Percentiles rank a stretch among this genome's conserved stretches.
phyloP scores from a whole-genome alignment of 768 basidiomycete genomes.

The Wakefieldia striispora region DNA sequence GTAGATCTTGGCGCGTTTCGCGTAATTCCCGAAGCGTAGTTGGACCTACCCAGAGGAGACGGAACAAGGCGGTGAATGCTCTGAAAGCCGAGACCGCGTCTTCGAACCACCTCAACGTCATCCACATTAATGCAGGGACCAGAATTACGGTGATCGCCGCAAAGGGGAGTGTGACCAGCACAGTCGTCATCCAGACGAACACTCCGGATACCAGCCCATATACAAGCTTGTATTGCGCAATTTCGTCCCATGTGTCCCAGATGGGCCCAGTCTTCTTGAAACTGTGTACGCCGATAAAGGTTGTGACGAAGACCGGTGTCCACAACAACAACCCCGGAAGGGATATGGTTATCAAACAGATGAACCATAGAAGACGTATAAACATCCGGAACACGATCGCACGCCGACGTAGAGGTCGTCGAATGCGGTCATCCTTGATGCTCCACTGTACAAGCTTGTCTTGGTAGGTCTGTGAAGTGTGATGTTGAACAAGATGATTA shows the following conservation, averaged over 20 bases:
- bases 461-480: constrained; percentile 59
- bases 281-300: constrained; percentile 66
- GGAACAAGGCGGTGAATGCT: constrained; percentile 60
- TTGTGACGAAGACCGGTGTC: constrained; percentile 73
- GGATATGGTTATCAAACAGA: constrained; percentile 61
- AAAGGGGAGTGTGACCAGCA: constrained; percentile 62
- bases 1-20: constrained; percentile 52
- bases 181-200: constrained; percentile 56
- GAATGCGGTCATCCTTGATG: constrained; percentile 85
- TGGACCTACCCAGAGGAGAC: constrained; percentile 63
- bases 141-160: constrained; percentile 53
- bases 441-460: constrained; percentile 63
- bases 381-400: constrained; percentile 62
- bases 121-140: constrained; percentile 83
- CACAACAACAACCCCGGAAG: constrained; percentile 79
- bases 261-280: constrained; percentile 81
- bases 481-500: background rate
- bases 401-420: constrained; percentile 54
- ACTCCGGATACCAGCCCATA: constrained; percentile 77
- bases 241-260: constrained; percentile 87
- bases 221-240: constrained; percentile 84
- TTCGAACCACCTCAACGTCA: constrained; percentile 85
- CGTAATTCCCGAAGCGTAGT: constrained; percentile 52
- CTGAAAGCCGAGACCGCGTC: constrained; percentile 79
- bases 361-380: constrained; percentile 63